These are phyloP conservation scores for Dryas octopetala DNA, from an alignment of 306 rosid species.

Conservation along the genomic window DNA sequence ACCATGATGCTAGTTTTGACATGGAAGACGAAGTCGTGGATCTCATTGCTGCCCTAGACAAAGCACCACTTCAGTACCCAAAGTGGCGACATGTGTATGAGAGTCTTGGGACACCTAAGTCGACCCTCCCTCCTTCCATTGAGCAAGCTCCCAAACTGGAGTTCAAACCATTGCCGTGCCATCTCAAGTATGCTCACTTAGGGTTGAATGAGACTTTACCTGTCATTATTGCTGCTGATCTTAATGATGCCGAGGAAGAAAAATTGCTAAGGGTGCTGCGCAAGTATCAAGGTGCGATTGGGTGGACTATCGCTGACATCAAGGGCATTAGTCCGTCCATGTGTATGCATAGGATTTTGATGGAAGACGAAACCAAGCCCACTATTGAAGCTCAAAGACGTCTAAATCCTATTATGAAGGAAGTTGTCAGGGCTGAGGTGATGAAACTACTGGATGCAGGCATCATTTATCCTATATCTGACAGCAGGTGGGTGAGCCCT, in stretches of 20 bases:
- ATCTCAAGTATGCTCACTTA: not conserved
- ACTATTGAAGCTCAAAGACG: too few relatives aligned
- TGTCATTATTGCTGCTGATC: not conserved
- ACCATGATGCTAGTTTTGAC: not conserved
- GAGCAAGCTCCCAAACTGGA: not conserved
- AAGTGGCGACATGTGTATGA: not conserved
- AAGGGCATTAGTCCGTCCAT: not conserved
- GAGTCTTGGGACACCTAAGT: not conserved
- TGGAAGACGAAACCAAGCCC: too few relatives aligned
- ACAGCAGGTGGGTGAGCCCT: too few relatives aligned
- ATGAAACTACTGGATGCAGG: too few relatives aligned
- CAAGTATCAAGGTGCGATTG: not conserved
- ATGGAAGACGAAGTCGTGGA: not conserved
- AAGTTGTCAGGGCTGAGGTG: too few relatives aligned
- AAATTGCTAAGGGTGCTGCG: not conserved
- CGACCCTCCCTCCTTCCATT: not conserved
- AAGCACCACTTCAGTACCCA: not conserved
- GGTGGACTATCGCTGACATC: not conserved
- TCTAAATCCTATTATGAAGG: too few relatives aligned
- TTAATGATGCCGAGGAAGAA: not conserved
- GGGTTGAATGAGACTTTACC: accelerated
- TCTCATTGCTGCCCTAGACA: not conserved
- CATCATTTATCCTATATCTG: too few relatives aligned
- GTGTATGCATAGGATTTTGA: not conserved
- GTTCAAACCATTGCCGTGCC: not conserved